Evolutionary conservation across 202 grass and related monocot species (phyloP).

Genomic region (Carex arenaria): DNA sequence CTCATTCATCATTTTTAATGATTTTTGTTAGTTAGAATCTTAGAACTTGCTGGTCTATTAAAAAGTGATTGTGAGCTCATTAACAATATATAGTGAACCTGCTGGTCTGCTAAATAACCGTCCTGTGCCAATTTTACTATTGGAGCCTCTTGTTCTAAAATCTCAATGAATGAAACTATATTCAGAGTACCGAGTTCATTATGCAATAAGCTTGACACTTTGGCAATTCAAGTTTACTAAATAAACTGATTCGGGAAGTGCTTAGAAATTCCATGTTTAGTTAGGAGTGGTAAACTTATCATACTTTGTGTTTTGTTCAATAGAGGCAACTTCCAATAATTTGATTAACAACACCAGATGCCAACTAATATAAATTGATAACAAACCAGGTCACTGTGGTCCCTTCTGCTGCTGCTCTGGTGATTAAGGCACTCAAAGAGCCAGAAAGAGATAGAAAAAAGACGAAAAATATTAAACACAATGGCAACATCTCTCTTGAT

Average conservation of each 20-base stretch:
- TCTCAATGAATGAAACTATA: neutral
- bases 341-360: neutral
- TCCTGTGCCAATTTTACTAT: neutral
- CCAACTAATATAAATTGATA: neutral
- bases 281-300: neutral
- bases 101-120: neutral
- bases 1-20: neutral
- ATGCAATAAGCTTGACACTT: neutral
- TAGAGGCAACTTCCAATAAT: neutral
- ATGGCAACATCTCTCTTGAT: slow-evolving; percentile 72
- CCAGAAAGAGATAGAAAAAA: slow-evolving; percentile 86
- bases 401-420: slow-evolving; percentile 72
- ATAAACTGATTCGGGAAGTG: neutral
- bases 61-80: neutral
- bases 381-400: slow-evolving; percentile 54
- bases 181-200: neutral
- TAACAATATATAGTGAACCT: neutral
- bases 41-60: neutral
- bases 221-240: neutral
- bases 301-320: neutral
- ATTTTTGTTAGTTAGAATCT: neutral
- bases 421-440: slow-evolving; percentile 87
- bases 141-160: neutral
- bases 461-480: slow-evolving; percentile 86
- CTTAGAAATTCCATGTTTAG: neutral